Percentiles rank a stretch among this genome's conserved stretches.
These are phyloP conservation scores for Zarea fungicola DNA, from an alignment of 2,329 filamentous ascomycete species.

Conservation along the genomic window DNA sequence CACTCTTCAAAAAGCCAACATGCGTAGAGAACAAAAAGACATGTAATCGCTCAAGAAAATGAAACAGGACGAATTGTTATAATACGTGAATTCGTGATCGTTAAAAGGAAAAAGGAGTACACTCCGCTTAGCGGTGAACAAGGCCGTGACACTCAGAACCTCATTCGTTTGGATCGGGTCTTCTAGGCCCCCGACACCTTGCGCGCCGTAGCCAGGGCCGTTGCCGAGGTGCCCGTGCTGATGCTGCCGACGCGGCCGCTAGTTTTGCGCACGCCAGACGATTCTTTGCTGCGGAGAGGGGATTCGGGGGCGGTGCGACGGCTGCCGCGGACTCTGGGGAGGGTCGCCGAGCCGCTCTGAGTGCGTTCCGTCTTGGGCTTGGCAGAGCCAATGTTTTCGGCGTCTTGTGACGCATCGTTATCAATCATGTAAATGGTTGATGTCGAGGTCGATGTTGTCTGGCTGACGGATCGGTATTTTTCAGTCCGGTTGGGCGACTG, in stretches of 20 bases:
- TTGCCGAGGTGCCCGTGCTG: constrained; percentile 37
- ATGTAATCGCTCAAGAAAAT: constrained; percentile 29
- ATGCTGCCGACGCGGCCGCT: constrained; percentile 61
- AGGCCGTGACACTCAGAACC: not conserved
- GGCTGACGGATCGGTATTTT: constrained; percentile 66
- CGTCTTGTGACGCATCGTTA: constrained; percentile 64
- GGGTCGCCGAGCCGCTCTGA: constrained; percentile 48
- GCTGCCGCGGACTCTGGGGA: constrained; percentile 59
- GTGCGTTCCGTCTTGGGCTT: constrained; percentile 54
- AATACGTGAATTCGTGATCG: constrained; percentile 37
- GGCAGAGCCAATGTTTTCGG: constrained; percentile 61
- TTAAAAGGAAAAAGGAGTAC: constrained; percentile 26
- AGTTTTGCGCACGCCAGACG: constrained; percentile 56
- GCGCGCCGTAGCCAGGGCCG: constrained; percentile 40
- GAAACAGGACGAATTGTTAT: constrained; percentile 22
- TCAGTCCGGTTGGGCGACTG: constrained; percentile 57
- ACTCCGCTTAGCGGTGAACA: not conserved
- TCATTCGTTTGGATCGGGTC: constrained; percentile 17
- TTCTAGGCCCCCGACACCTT: constrained; percentile 47
- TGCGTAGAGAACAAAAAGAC: constrained; percentile 32
- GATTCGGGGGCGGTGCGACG: constrained; percentile 49
- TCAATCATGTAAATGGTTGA: constrained; percentile 57
- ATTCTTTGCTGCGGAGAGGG: constrained; percentile 46
- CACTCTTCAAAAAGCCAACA: constrained; percentile 33
- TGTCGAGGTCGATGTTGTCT: constrained; percentile 65